These are phyloP conservation scores for Leishmania tropica DNA, from an alignment of 208 protist genomes.

Conservation along the genomic window DNA sequence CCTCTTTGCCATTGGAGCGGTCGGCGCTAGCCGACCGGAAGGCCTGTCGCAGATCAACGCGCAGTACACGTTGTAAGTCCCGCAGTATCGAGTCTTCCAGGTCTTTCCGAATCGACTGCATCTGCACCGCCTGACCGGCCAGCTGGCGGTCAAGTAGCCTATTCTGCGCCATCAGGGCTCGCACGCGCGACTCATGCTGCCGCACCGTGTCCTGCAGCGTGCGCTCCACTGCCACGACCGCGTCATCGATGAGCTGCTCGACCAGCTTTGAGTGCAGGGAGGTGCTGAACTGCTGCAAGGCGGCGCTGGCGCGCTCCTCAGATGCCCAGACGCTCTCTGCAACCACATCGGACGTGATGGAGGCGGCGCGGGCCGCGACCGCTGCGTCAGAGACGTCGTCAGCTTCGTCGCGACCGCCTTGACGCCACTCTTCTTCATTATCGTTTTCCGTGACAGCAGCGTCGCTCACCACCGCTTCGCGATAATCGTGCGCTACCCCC, in stretches of 20 bases:
- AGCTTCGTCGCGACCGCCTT: background rate
- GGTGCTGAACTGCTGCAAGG: constrained; percentile 26
- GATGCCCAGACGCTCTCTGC: constrained; percentile 12
- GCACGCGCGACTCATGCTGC: constrained; percentile 20
- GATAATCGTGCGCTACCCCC: background rate
- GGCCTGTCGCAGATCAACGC: constrained; percentile 19
- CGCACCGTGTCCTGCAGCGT: constrained; percentile 25
- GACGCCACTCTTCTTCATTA: background rate
- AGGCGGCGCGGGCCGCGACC: constrained; percentile 1
- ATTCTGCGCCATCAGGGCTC: constrained; percentile 26
- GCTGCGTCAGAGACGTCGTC: background rate
- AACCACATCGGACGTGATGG: constrained; percentile 19
- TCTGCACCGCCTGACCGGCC: constrained; percentile 7
- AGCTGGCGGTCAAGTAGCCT: constrained; percentile 16
- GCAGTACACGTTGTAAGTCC: constrained; percentile 29
- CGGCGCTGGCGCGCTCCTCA: constrained; percentile 25
- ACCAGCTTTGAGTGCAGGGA: constrained; percentile 34
- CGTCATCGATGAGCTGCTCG: constrained; percentile 36
- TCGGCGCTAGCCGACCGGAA: constrained; percentile 4
- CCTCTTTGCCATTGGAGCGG: background rate
- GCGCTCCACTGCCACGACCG: constrained; percentile 16
- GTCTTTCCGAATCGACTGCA: constrained; percentile 11
- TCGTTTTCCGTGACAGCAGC: background rate
- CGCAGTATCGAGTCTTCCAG: constrained; percentile 13
- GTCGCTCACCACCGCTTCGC: background rate